Evolutionary conservation across 768 basidiomycete species (phyloP), one percentile per base, ranked within the genome.

Genomic region (Grammothele lineata): DNA sequence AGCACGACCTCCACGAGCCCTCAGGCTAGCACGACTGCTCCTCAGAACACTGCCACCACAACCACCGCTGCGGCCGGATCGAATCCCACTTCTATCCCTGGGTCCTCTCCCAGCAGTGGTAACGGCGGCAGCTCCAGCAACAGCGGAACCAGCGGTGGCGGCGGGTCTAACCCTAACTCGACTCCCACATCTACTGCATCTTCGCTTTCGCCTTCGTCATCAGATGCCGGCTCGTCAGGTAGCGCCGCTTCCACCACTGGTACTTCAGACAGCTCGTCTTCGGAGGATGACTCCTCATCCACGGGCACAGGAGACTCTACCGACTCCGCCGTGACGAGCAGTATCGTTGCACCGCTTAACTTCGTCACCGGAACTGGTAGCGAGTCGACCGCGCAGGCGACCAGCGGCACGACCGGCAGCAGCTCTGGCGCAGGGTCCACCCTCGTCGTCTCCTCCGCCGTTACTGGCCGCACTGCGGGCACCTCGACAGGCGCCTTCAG

Each of bases 91-190:
- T 22, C 42, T 18, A 27, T 33, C 7, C 32, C 51, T 14, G 33
- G 43, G 7, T 6, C 40, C 10, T 30, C 33, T 21, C 30, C 49
- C 7, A 47, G 46, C 32, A 41, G 39, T 33, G 43, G 37, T 4
- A 37, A 21, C 37, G 44, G 48, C 21, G 44, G 41, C 30, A 60
- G 54, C 22, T 19, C 35, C 35, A n/a, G 35, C 6, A 36, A 8
- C 35, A 36, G 27, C 14, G 27, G 27, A 17, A 34, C n/a, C 33
- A 22, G 21, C 14, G 34, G 34, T 23, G 34, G 6, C 21, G 6
- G 11, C 37, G 23, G 9, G 6, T 40, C 38, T 2, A 25, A 14
- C 9, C 10, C 24, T 17, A 37, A 14, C 24, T 10, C 35, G 5
- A n/a, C 43, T 36, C 23, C 43, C 9, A 27, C 35, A 4, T 9